Percentiles rank a stretch among this genome's conserved stretches.
Evolutionary conservation across 805 yeast species (phyloP).

Genomic region (Pichia rugopelliculosa): DNA sequence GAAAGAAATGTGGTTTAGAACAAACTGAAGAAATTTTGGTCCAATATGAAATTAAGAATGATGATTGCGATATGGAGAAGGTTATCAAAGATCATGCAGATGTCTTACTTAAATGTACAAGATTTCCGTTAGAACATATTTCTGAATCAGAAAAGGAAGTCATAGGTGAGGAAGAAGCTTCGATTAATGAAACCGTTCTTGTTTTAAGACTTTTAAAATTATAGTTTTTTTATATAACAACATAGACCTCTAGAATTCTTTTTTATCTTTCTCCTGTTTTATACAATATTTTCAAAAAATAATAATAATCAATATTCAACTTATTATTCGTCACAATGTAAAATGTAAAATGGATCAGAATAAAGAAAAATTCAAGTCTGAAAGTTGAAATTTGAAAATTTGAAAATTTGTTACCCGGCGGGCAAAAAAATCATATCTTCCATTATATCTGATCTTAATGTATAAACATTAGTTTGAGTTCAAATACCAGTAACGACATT

Average conservation of each 20-base stretch:
- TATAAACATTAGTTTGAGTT: no score
- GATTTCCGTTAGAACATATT: slow-evolving; percentile 47
- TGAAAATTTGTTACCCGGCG: neutral
- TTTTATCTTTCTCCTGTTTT: neutral
- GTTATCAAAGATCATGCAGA: slow-evolving; percentile 60
- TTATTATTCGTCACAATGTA: no score
- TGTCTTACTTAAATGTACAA: slow-evolving; percentile 69
- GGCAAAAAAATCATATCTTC: no score
- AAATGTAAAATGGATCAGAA: no score
- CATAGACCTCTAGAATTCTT: neutral
- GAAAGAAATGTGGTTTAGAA: slow-evolving; percentile 92
- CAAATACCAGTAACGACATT: no score
- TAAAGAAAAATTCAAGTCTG: neutral
- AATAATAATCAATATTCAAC: no score
- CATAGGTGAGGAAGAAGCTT: slow-evolving; percentile 84
- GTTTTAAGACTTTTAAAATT: slow-evolving; percentile 69
- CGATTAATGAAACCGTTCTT: slow-evolving; percentile 72
- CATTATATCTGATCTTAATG: no score
- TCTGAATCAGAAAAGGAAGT: slow-evolving; percentile 38
- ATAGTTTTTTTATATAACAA: slow-evolving; percentile 20
- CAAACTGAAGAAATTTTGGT: slow-evolving; percentile 93
- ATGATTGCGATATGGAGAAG: slow-evolving; percentile 54
- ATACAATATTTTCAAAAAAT: neutral
- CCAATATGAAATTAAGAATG: slow-evolving; percentile 66
- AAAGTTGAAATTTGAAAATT: neutral